Percentiles rank a stretch among this genome's conserved stretches.
Evolutionary conservation across 345 rosid genomes (phyloP).

Genomic region (Corchorus capsularis): DNA sequence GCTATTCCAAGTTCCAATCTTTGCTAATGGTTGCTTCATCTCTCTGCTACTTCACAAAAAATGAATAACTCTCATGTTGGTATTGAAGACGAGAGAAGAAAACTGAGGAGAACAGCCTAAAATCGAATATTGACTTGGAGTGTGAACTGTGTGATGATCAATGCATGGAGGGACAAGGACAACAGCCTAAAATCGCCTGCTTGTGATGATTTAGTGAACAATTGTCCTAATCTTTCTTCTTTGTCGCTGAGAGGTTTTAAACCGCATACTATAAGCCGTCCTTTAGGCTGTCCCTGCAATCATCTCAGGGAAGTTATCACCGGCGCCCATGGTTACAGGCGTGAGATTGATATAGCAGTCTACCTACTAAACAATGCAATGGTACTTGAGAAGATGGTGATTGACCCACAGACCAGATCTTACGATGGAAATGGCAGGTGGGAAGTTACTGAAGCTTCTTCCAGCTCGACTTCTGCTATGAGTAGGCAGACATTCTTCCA

Average conservation of each 20-base stretch:
- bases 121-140: too few relatives aligned
- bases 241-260: conserved; percentile 85
- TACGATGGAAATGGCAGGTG: neutral
- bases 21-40: neutral
- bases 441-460: neutral
- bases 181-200: conserved; percentile 61
- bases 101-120: neutral
- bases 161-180: conserved; percentile 52
- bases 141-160: too few relatives aligned
- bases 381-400: neutral
- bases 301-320: neutral
- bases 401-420: neutral
- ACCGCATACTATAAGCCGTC: conserved; percentile 39
- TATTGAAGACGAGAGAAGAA: neutral
- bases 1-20: neutral
- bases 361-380: neutral
- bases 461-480: neutral
- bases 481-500: neutral
- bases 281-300: neutral
- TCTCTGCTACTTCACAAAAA: too few relatives aligned
- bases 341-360: neutral
- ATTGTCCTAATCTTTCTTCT: conserved; percentile 67
- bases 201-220: conserved; percentile 67
- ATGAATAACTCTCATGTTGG: neutral
- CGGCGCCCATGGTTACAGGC: neutral